Evolutionary conservation across 1,284 basidiomycete species (phyloP).

Genomic region (Microbotryum lychnidis-dioicae): DNA sequence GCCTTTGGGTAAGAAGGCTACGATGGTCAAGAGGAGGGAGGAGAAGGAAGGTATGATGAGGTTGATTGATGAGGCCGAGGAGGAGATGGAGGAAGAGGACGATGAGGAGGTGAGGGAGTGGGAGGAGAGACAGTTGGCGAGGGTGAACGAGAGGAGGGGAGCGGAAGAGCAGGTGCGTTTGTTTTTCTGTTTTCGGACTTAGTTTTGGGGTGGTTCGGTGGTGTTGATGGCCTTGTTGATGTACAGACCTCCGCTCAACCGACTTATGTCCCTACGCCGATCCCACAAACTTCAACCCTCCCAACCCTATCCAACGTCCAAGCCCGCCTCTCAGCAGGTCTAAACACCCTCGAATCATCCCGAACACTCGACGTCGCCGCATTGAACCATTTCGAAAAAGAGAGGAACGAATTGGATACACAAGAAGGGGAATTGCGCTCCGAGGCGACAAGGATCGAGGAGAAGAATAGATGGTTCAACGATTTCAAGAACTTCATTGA

Average conservation of each 20-base stretch:
- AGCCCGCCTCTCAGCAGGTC: slow-evolving; percentile 53
- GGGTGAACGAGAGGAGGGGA: slow-evolving; percentile 49
- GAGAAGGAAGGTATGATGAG: slow-evolving; percentile 69
- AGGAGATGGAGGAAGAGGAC: slow-evolving; percentile 55
- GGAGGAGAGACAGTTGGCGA: slow-evolving; percentile 76
- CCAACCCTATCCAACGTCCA: slow-evolving; percentile 63
- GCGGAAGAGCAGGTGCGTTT: slow-evolving; percentile 1
- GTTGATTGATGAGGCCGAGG: slow-evolving; percentile 76
- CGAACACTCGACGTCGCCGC: slow-evolving; percentile 30
- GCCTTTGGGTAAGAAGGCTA: slow-evolving; percentile 74
- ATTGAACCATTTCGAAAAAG: slow-evolving; percentile 46
- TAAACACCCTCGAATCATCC: slow-evolving; percentile 50
- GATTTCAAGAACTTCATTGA: slow-evolving; percentile 81
- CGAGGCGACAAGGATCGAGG: slow-evolving; percentile 69
- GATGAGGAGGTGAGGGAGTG: slow-evolving; percentile 79
- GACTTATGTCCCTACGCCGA: slow-evolving; percentile 62
- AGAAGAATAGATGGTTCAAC: slow-evolving; percentile 76
- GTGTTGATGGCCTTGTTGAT: background rate
- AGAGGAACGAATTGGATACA: slow-evolving; percentile 60
- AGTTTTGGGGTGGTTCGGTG: background rate
- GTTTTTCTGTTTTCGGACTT: too few relatives aligned
- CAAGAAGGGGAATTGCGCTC: slow-evolving; percentile 71
- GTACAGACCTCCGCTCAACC: slow-evolving; percentile 8
- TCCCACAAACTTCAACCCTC: slow-evolving; percentile 47
- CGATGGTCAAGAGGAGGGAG: slow-evolving; percentile 60